Conservation (phyloP, 768 basidiomycete genomes). For the Tubosaeta brunneosetosa region DNA sequence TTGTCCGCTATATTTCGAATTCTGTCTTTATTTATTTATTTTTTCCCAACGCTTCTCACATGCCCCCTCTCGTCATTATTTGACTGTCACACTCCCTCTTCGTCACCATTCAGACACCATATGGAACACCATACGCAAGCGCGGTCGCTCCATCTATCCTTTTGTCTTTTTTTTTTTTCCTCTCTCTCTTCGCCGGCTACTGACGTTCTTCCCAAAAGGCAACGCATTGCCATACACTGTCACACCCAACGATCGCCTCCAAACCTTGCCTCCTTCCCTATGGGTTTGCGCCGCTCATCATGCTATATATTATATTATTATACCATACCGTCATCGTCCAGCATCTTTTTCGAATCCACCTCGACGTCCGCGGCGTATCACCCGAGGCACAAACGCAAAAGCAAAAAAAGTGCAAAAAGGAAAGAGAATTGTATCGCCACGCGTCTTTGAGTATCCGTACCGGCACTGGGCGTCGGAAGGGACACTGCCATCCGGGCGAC, state of each 20-base stretch:
- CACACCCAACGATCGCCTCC: background rate
- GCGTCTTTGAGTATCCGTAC: background rate
- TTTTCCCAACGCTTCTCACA: background rate
- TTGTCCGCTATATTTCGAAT: background rate
- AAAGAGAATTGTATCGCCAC: background rate
- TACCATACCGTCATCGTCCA: background rate
- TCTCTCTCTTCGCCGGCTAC: background rate
- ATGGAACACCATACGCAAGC: background rate
- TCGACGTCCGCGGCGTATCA: background rate
- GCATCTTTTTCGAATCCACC: background rate
- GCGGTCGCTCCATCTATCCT: background rate
- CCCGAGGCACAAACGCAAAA: background rate
- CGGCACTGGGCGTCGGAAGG: background rate
- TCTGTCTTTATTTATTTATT: background rate
- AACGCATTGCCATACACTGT: background rate
- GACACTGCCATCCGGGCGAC: background rate
- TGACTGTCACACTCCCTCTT: background rate
- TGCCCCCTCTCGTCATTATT: constrained; percentile 2
- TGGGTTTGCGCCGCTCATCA: background rate
- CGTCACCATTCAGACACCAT: background rate
- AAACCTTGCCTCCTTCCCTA: background rate
- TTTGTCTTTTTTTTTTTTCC: background rate
- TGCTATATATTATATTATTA: background rate
- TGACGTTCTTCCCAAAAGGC: background rate
- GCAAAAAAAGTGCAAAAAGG: background rate